phyloP scores from a whole-genome alignment of 2,329 filamentous ascomycete species.

The Corinectria fuckeliana region DNA sequence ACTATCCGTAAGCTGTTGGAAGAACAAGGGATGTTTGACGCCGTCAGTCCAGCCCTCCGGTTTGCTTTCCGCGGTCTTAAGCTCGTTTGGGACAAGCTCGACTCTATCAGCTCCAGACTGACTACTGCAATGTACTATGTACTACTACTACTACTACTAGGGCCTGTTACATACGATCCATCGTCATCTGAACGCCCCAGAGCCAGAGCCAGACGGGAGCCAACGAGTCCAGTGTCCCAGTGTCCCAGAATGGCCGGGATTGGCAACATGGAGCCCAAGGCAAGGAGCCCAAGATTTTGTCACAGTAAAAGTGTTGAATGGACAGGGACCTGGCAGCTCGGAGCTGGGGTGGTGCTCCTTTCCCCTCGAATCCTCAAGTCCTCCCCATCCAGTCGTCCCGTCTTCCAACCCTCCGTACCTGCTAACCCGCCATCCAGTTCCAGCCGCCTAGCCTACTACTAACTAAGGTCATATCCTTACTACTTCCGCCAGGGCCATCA shows the following conservation, averaged over 20 bases:
- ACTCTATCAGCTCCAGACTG: constrained; percentile 1
- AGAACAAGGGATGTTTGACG: constrained; percentile 21
- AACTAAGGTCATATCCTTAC: constrained; percentile 22
- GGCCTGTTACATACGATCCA: too few species aligned
- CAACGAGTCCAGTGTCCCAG: background rate
- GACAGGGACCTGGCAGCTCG: constrained; percentile 1
- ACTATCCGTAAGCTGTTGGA: constrained; percentile 18
- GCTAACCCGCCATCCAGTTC: constrained; percentile 18
- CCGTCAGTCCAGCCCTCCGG: constrained; percentile 22
- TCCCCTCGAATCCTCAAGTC: constrained; percentile 19
- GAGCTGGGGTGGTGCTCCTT: constrained; percentile 24
- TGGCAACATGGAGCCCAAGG: background rate
- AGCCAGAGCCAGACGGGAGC: background rate
- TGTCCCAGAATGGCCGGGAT: background rate
- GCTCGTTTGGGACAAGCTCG: constrained; percentile 29
- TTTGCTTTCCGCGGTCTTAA: constrained; percentile 32
- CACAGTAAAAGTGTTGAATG: background rate
- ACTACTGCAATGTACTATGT: too few species aligned
- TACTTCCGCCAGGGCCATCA: constrained; percentile 20
- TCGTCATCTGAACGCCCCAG: constrained; percentile 13
- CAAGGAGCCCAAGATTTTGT: background rate
- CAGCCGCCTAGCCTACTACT: constrained; percentile 29
- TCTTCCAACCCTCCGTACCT: constrained; percentile 1
- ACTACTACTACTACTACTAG: too few species aligned
- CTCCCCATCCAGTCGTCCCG: constrained; percentile 1